Base-by-base conservation (phyloP, 1,284 basidiomycete species). In the Austroboletus niveus region DNA sequence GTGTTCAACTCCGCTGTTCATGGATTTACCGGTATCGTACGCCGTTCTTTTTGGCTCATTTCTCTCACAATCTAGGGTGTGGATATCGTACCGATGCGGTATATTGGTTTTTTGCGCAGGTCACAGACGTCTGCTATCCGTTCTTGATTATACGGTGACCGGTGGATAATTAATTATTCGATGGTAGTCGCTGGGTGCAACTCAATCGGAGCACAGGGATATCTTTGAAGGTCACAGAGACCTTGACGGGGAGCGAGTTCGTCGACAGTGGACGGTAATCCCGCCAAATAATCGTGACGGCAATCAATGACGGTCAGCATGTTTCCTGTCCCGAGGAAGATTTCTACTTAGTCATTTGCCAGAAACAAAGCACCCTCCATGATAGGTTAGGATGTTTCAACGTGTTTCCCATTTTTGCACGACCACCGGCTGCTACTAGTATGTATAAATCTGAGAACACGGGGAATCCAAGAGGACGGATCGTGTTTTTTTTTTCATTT, bases 331-430 rank as follows among this genome's bases (percentile, higher is more conserved):
- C 38, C 47, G 44, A 39, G 17, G 45, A 50, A 45, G 15, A 41
- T 38, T 27, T 39, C 34, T 36, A 39, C 35, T 49, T 45, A 29
- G 36, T 31, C 34, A 20, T 44, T 35, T 2, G 7, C 17, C 17
- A 39, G 38, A 39, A 39, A 24, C 38, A 39, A 20, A 15, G 11
- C 17, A 22, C 20, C 38, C 38, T 44, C 40, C 17, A 27, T 45
- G 51, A 53, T 47, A 14, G 30, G 48, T 30, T 45, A 42, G 51
- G 17, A 47, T 47, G 31, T 12, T 10, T 9, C 14, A 36, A 34
- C 15, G 15, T 8, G 17, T 24, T 42, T 24, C 43, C 47, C 8
- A 35, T 48, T 57, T 60, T 53, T 24, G 14, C 44, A 48, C 17
- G 48, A 31, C 22, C 27, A 22, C 29, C 27, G 1, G 31, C 20